Conservation (phyloP, 2,329 filamentous ascomycete genomes). For the Neocatenulostroma microsporum region DNA sequence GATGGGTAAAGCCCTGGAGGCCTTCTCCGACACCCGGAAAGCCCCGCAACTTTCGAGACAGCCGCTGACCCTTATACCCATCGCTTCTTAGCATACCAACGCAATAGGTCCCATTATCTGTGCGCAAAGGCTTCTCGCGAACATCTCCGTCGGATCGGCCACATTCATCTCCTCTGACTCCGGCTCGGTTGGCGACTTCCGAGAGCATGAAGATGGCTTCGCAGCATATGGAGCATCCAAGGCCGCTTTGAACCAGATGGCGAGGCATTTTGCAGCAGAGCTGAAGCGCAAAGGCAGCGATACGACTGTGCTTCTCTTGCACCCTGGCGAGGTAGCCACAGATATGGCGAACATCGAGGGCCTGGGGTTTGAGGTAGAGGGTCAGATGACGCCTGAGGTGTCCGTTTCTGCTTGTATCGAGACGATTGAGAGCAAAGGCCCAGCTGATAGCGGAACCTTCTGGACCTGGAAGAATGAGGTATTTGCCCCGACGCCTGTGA, state of each 20-base stretch:
- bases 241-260: slow-evolving; percentile 49
- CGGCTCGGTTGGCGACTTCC: slow-evolving; percentile 45
- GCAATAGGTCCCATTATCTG: slow-evolving; percentile 52
- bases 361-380: slow-evolving; percentile 46
- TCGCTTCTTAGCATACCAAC: too few relatives aligned
- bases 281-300: slow-evolving; percentile 43
- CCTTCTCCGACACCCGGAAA: too few relatives aligned
- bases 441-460: slow-evolving; percentile 46
- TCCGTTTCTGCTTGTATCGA: slow-evolving; percentile 45
- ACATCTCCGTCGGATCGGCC: slow-evolving; percentile 43
- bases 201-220: slow-evolving; percentile 51
- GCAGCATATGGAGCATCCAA: slow-evolving; percentile 52
- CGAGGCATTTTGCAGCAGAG: slow-evolving; percentile 50
- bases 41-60: too few relatives aligned
- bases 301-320: slow-evolving; percentile 47
- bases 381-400: slow-evolving; percentile 44
- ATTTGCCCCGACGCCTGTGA: slow-evolving; percentile 12
- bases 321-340: slow-evolving; percentile 50
- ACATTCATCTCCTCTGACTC: slow-evolving; percentile 53
- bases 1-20: too few relatives aligned
- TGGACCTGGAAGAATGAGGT: slow-evolving; percentile 51
- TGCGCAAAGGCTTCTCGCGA: slow-evolving; percentile 45
- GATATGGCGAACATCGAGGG: slow-evolving; percentile 48
- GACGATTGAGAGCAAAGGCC: slow-evolving; percentile 44
- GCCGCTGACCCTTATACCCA: too few relatives aligned